Conservation (phyloP, 2,329 filamentous ascomycete species). For the Fusarium robinianum region DNA sequence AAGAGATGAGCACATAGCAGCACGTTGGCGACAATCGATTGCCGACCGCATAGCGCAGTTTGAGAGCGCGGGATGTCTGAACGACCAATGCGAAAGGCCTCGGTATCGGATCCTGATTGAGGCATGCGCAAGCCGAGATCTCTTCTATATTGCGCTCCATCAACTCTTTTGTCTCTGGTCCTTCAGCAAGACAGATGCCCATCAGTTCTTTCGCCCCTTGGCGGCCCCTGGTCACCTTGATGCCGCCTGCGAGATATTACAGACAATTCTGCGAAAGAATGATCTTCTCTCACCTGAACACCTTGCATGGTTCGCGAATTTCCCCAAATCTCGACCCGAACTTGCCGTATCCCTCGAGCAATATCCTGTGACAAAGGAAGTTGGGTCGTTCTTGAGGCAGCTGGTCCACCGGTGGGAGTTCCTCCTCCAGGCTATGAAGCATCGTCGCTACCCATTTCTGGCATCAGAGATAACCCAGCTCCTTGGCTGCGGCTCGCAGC, state of each 20-base stretch:
- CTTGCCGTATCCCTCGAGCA: conserved; percentile 12
- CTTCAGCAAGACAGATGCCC: conserved; percentile 42
- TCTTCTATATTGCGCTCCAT: conserved; percentile 67
- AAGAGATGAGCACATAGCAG: conserved; percentile 1
- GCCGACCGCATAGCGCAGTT: conserved; percentile 29
- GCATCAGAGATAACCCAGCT: conserved; percentile 30
- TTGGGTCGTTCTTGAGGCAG: conserved; percentile 32
- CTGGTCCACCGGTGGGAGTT: conserved; percentile 33
- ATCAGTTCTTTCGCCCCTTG: conserved; percentile 29
- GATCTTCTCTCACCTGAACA: conserved; percentile 27
- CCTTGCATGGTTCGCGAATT: conserved; percentile 39
- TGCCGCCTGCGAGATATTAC: conserved; percentile 28
- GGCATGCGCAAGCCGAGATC: conserved; percentile 61
- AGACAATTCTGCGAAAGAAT: conserved; percentile 31
- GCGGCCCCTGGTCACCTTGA: conserved; percentile 21
- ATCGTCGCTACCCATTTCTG: conserved; percentile 37
- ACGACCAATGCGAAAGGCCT: conserved; percentile 46
- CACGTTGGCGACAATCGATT: conserved; percentile 20
- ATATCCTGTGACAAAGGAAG: conserved; percentile 6
- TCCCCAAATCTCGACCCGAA: conserved; percentile 27
- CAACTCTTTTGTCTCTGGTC: conserved; percentile 67
- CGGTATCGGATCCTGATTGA: conserved; percentile 60
- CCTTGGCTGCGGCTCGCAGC: conserved; percentile 35
- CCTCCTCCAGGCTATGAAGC: conserved; percentile 11
- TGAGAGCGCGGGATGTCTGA: conserved; percentile 20